These are phyloP conservation scores for Scenedesmus sp. DNA, from an alignment of 163 green algal species.

Conservation along the genomic window DNA sequence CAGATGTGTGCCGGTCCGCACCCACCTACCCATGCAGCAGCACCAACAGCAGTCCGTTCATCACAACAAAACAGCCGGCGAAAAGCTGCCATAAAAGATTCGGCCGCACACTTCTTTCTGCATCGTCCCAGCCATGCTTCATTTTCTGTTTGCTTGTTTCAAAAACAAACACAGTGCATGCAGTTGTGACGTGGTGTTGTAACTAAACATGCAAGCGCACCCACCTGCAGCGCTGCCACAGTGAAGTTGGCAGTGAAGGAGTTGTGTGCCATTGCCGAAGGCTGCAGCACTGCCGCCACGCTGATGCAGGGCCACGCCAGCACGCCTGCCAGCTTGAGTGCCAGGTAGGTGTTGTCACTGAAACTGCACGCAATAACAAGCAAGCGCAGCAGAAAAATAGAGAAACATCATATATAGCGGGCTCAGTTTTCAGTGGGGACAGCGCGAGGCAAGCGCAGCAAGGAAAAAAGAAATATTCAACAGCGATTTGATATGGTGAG, in stretches of 20 bases:
- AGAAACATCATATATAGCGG: too few species aligned
- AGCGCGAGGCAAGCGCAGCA: background rate
- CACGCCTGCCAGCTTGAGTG: conserved; percentile 40
- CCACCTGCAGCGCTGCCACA: background rate
- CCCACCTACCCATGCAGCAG: too few species aligned
- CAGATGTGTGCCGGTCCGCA: too few species aligned
- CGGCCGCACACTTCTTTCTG: too few species aligned
- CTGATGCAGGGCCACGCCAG: conserved; percentile 52
- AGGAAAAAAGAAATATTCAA: background rate
- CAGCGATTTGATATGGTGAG: too few species aligned
- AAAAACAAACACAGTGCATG: too few species aligned
- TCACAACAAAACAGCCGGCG: too few species aligned
- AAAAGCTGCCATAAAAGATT: too few species aligned
- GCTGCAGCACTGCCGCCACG: conserved; percentile 28
- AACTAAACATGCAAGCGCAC: background rate
- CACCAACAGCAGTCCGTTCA: too few species aligned
- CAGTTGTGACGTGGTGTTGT: background rate
- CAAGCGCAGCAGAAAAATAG: background rate
- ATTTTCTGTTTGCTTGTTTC: too few species aligned
- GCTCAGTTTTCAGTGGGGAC: background rate
- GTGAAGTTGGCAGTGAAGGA: conserved; percentile 6
- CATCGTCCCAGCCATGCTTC: too few species aligned
- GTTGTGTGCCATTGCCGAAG: background rate
- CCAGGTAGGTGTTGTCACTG: conserved; percentile 4
- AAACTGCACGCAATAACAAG: background rate